Percentiles rank a stretch among this genome's conserved stretches.
Evolutionary conservation across 352 stramenopile species (phyloP).

Genomic region (Lagenidium giganteum): DNA sequence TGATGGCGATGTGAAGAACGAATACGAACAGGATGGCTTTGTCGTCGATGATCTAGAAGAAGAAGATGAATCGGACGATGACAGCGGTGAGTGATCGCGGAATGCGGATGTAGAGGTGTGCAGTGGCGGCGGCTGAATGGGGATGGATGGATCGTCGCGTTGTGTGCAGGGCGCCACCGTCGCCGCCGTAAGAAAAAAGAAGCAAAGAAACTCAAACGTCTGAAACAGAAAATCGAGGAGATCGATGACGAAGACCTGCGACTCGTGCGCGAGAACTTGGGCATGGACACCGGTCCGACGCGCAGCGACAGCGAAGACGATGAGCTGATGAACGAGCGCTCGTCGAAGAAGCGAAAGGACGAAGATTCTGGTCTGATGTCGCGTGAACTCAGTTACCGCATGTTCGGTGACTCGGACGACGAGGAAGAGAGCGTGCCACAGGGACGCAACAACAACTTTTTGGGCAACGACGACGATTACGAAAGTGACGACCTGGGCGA

Average conservation of each 20-base stretch:
- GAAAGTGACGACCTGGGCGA: constrained; percentile 88
- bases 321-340: constrained; percentile 51
- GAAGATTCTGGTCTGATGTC: constrained; percentile 81
- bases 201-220: constrained; percentile 81
- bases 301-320: constrained; percentile 77
- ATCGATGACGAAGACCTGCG: constrained; percentile 86
- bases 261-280: constrained; percentile 87
- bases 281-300: constrained; percentile 74
- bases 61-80: constrained; percentile 59
- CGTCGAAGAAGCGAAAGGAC: constrained; percentile 65
- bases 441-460: constrained; percentile 69
- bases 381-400: constrained; percentile 80
- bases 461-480: constrained; percentile 85
- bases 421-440: constrained; percentile 78
- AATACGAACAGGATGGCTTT: constrained; percentile 88
- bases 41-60: constrained; percentile 82
- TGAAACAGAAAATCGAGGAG: constrained; percentile 87
- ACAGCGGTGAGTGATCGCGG: constrained; percentile 38
- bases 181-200: constrained; percentile 80
- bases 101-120: background rate
- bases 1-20: constrained; percentile 80
- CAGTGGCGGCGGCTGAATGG: constrained; percentile 11
- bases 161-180: constrained; percentile 41
- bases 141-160: constrained; percentile 1
- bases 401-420: constrained; percentile 88